Evolutionary conservation across 1,284 basidiomycete species (phyloP).

Genomic region (Rhodotorula sp.): DNA sequence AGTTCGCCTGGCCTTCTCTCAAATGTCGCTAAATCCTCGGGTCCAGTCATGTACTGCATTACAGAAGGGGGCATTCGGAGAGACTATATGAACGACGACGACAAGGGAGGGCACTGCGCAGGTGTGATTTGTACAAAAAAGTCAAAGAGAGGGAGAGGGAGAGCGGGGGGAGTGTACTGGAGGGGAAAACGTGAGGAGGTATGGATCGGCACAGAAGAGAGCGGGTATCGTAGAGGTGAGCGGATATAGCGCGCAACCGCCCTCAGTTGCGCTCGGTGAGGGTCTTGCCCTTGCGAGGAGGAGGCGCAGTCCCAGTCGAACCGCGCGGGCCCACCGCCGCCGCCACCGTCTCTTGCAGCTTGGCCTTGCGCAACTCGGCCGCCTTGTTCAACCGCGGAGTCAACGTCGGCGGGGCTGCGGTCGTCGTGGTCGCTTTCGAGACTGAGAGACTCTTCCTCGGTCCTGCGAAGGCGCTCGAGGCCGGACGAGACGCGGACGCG

Average conservation of each 20-base stretch:
- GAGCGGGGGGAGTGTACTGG: neutral
- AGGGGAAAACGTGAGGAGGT: too few species aligned
- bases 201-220: neutral
- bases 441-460: neutral
- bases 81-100: too few species aligned
- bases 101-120: too few species aligned
- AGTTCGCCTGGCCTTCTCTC: neutral
- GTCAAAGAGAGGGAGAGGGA: neutral
- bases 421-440: neutral
- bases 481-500: slow-evolving; percentile 3
- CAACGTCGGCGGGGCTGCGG: slow-evolving; percentile 2
- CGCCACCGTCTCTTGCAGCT: slow-evolving; percentile 2
- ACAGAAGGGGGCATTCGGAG: too few species aligned
- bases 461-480: neutral
- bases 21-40: neutral
- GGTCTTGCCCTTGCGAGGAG: neutral
- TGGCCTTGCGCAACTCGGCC: slow-evolving; percentile 25
- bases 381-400: slow-evolving; percentile 35
- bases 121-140: too few species aligned
- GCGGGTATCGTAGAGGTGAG: neutral
- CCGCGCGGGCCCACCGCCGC: neutral
- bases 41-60: too few species aligned
- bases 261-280: neutral
- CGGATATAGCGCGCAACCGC: neutral
- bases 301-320: neutral